Conservation (phyloP, 2,329 filamentous ascomycete genomes). For the Fusarium solani-melongenae region DNA sequence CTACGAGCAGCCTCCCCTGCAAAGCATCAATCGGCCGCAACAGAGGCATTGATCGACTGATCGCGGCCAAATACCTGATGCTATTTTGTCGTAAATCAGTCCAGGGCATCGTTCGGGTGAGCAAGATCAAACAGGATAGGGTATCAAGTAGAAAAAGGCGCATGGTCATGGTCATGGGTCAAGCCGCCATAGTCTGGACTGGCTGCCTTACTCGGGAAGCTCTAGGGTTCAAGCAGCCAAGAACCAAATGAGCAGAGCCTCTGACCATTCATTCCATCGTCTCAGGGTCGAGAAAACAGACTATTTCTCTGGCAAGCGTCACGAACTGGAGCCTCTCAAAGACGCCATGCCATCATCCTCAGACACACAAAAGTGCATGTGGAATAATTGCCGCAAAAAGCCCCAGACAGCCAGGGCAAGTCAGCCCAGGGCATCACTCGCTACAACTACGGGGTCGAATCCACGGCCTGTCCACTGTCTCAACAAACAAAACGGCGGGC, state of each 20-base stretch:
- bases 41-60: constrained; percentile 43
- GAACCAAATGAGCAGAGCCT: constrained; percentile 33
- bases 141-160: constrained; percentile 17
- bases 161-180: constrained; percentile 27
- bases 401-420: not conserved
- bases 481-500: constrained; percentile 19
- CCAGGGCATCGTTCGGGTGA: constrained; percentile 11
- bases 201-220: constrained; percentile 11
- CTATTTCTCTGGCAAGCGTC: constrained; percentile 17
- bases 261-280: constrained; percentile 22
- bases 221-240: constrained; percentile 22
- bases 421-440: not conserved
- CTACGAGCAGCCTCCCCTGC: constrained; percentile 24
- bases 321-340: constrained; percentile 14
- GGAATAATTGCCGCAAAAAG: constrained; percentile 33
- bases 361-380: constrained; percentile 9
- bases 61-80: constrained; percentile 39
- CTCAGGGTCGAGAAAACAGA: not conserved
- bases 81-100: constrained; percentile 32
- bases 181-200: constrained; percentile 13
- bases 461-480: not conserved
- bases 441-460: not conserved
- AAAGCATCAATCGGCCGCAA: constrained; percentile 26
- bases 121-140: constrained; percentile 26
- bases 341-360: constrained; percentile 29